phyloP scores from a whole-genome alignment of 2,329 filamentous ascomycete genomes.

The Alternaria triticimaculans region DNA sequence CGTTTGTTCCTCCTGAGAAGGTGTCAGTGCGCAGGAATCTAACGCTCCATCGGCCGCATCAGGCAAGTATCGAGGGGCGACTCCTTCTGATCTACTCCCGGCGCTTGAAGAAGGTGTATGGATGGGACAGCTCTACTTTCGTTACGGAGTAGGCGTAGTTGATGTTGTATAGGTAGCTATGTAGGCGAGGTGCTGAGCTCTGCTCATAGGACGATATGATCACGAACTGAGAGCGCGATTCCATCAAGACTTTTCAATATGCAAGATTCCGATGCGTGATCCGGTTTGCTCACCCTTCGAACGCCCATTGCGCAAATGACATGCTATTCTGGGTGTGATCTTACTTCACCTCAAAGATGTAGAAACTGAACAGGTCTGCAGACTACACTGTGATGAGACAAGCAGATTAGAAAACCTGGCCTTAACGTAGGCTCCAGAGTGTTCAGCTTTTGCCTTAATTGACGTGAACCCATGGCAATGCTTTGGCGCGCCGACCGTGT shows the following conservation, averaged over 20 bases:
- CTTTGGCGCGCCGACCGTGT: background rate
- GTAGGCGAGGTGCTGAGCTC: background rate
- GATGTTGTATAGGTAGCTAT: background rate
- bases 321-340: background rate
- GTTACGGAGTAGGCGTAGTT: background rate
- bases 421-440: background rate
- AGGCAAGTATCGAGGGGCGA: slow-evolving; percentile 19
- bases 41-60: slow-evolving; percentile 26
- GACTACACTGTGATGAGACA: too few relatives aligned
- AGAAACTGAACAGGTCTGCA: too few relatives aligned
- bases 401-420: background rate
- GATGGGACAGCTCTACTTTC: slow-evolving; percentile 21
- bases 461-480: background rate
- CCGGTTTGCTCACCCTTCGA: background rate
- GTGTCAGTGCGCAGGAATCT: slow-evolving; percentile 1
- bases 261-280: background rate
- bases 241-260: background rate
- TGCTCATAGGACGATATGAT: background rate
- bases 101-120: slow-evolving; percentile 18
- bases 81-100: slow-evolving; percentile 13
- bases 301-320: background rate
- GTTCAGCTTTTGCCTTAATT: background rate
- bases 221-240: too few relatives aligned
- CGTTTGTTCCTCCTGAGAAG: slow-evolving; percentile 16
- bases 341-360: background rate